Conservation (phyloP, 139 green algal genomes). For the Coelastrella sp. region DNA sequence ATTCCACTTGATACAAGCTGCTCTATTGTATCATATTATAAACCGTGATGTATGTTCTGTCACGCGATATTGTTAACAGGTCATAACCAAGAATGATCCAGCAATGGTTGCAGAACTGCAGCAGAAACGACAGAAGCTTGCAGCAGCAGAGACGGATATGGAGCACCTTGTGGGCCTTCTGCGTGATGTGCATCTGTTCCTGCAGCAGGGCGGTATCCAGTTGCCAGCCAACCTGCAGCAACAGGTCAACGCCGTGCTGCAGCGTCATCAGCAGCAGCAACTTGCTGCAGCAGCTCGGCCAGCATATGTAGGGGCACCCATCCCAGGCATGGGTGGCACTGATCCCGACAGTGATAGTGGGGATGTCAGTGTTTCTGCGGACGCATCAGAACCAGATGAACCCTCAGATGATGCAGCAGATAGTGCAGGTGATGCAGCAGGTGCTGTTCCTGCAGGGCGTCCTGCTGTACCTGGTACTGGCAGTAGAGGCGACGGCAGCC, state of each 20-base stretch:
- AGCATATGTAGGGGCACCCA: not conserved
- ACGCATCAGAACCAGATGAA: not conserved
- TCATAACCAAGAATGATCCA: not conserved
- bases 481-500: not conserved
- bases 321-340: not conserved
- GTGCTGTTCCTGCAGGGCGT: not conserved
- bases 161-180: not conserved
- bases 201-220: not conserved
- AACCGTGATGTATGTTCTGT: not conserved
- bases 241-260: not conserved
- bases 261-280: not conserved
- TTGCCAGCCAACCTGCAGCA: not conserved
- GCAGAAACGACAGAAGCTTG: not conserved
- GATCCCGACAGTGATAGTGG: not conserved
- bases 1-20: no score
- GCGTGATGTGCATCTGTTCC: not conserved
- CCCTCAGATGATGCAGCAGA: not conserved
- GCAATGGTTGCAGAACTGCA: not conserved
- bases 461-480: not conserved
- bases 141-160: not conserved
- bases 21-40: no score
- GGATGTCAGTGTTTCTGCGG: not conserved
- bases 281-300: not conserved
- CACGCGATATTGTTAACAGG: not conserved
- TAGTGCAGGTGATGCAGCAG: not conserved